phyloP scores from a whole-genome alignment of 768 basidiomycete species.

The Rhizopogon vesiculosus region DNA sequence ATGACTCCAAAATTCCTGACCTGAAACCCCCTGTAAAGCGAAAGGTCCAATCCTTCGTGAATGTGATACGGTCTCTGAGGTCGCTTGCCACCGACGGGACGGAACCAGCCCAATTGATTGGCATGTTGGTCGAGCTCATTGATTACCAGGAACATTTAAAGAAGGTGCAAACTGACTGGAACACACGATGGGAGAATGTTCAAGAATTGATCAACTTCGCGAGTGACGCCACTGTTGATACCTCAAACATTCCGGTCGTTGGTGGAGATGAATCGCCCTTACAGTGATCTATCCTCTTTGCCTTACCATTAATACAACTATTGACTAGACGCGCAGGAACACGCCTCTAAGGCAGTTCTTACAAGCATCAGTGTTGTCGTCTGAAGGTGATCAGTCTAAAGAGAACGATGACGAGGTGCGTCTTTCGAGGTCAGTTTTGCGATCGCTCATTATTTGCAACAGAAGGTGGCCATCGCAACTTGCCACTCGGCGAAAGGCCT shows the following conservation, averaged over 20 bases:
- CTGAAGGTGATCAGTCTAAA: constrained; percentile 64
- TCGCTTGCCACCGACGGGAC: constrained; percentile 52
- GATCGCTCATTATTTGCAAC: constrained; percentile 1
- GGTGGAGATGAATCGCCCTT: background rate
- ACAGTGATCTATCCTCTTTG: background rate
- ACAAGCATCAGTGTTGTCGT: constrained; percentile 78
- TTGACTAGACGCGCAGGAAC: constrained; percentile 20
- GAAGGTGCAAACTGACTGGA: constrained; percentile 69
- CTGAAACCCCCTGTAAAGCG: constrained; percentile 62
- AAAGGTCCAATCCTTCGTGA: constrained; percentile 59
- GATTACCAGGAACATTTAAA: constrained; percentile 66
- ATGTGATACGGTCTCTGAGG: constrained; percentile 47
- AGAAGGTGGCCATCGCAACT: constrained; percentile 84
- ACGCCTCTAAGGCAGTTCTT: constrained; percentile 70
- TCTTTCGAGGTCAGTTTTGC: background rate
- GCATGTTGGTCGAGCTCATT: constrained; percentile 48
- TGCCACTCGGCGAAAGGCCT: constrained; percentile 90
- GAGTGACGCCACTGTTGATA: constrained; percentile 43
- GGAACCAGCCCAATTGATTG: constrained; percentile 61
- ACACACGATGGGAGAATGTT: constrained; percentile 81
- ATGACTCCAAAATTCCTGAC: constrained; percentile 55
- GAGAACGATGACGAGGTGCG: constrained; percentile 44
- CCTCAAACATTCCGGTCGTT: background rate
- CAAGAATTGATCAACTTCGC: constrained; percentile 81
- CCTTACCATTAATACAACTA: background rate